phyloP scores from a whole-genome alignment of 2,329 filamentous ascomycete species.

The Mariannaea elegans region DNA sequence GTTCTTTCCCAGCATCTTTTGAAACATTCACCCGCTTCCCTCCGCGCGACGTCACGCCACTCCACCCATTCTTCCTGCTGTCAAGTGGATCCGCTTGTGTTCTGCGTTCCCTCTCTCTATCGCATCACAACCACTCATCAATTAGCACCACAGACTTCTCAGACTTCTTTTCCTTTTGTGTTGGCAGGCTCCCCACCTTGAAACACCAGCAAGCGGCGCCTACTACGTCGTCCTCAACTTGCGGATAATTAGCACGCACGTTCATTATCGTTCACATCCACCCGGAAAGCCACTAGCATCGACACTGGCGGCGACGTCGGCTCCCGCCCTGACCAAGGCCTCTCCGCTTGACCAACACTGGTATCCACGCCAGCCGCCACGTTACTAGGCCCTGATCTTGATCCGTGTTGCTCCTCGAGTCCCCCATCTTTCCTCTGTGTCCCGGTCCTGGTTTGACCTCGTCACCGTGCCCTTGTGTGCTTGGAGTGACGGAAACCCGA shows the following conservation, averaged over 20 bases:
- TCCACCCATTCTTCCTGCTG: constrained; percentile 30
- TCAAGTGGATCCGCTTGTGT: constrained; percentile 15
- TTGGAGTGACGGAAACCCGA: constrained; percentile 17
- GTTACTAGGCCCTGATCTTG: constrained; percentile 32
- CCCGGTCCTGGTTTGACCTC: constrained; percentile 32
- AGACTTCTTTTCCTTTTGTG: background rate
- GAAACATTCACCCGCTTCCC: constrained; percentile 26
- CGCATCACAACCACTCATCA: background rate
- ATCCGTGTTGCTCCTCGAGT: constrained; percentile 28
- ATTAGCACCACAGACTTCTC: background rate
- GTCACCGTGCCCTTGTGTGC: constrained; percentile 37
- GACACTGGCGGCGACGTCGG: constrained; percentile 21
- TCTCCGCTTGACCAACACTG: constrained; percentile 20
- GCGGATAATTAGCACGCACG: background rate
- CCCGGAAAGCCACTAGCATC: constrained; percentile 29
- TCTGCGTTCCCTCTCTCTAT: constrained; percentile 1
- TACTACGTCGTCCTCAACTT: background rate
- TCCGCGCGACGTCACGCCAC: constrained; percentile 32
- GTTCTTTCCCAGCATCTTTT: constrained; percentile 26
- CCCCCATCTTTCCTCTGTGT: constrained; percentile 9
- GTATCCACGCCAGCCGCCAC: constrained; percentile 24
- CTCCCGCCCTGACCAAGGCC: constrained; percentile 16
- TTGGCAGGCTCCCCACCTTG: background rate
- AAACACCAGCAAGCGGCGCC: constrained; percentile 19
- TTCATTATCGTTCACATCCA: constrained; percentile 12